Conservation (phyloP, 352 stramenopile genomes). For the Phytophthora fragariae region DNA sequence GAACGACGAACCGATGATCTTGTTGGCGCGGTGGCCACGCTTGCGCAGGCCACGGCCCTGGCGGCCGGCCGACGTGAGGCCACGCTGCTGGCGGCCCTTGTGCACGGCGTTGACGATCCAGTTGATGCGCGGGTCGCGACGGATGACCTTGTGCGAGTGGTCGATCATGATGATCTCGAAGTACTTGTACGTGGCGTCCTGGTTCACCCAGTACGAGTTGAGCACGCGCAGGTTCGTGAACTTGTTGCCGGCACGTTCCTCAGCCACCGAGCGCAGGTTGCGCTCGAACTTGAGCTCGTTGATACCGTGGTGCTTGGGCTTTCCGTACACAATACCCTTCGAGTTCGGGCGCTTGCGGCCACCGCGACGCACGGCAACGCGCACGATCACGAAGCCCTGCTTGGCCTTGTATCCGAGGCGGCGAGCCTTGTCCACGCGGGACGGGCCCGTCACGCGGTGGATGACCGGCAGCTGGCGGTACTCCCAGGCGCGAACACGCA, state of each 20-base stretch:
- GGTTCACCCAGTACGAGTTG: constrained; percentile 99
- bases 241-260: constrained; percentile 98
- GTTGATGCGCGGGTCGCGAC: constrained; percentile 99
- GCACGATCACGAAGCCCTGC: constrained; percentile 98
- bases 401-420: constrained; percentile 99
- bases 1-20: constrained; percentile 98
- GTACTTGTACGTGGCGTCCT: constrained; percentile 99
- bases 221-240: constrained; percentile 99
- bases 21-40: constrained; percentile 99
- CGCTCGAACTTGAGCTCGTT: constrained; percentile 99
- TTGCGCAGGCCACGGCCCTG: constrained; percentile 98
- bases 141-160: constrained; percentile 97
- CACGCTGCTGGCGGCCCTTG: constrained; percentile 99
- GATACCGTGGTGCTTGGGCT: constrained; percentile 99
- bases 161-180: constrained; percentile 99
- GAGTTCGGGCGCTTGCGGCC: constrained; percentile 99
- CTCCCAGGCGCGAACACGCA: constrained; percentile 98
- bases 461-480: constrained; percentile 99
- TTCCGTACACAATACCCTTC: constrained; percentile 99
- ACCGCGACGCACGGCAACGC: constrained; percentile 97
- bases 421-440: constrained; percentile 99
- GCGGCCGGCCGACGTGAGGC: constrained; percentile 98
- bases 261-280: constrained; percentile 98
- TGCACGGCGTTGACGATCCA: constrained; percentile 99
- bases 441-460: constrained; percentile 94